Base-by-base conservation (phyloP, 441 rosid species). In the Croton laevigatus region DNA sequence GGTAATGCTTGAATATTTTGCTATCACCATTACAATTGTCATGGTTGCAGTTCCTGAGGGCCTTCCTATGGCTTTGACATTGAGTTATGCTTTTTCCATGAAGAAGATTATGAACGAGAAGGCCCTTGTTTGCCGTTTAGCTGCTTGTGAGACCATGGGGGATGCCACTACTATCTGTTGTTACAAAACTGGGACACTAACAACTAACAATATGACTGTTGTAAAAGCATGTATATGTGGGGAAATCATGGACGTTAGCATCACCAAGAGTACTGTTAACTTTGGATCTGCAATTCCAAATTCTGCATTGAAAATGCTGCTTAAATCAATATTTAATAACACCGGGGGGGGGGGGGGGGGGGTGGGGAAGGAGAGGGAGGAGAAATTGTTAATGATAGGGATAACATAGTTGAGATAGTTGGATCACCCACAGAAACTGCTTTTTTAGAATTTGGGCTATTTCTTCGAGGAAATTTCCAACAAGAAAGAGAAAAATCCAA, bases 391-490 rank as follows among this genome's bases (percentile, higher is more conserved):
- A 66, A 32, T 5, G 70, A 54, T 22, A 59, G 80, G 76, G 75
- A 75, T 7, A 86, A 89, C 0, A 89, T 85, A 62, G 81, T 58
- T 4, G 97, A 88, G 85, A 87, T 88, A 52, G 37, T 93, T 62
- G 97, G 98, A 71, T 79, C 91, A 38, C 87, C 91, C 9, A 87
- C 86, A 13, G 88, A 87, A 70, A 82, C 71, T 51, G 89, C 91
- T 76, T 70, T 94, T 54, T 74, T 94, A 69, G 98, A 91, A 72
- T 90, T 91, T 74, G 97, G 91, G 48, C 68, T 94, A 82, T 81
- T 90, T 70, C 88, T 94, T 22, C 92, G 95, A 68, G 98, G n/a
- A n/a, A n/a, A n/a, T n/a, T n/a, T n/a, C 54, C 95, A 78, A 69
- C 76, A 74, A 37, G 91, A 80, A 73, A 72, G 85, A 71, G 70